phyloP scores from a whole-genome alignment of 2,329 filamentous ascomycete genomes.

The Metarhizium robertsii region DNA sequence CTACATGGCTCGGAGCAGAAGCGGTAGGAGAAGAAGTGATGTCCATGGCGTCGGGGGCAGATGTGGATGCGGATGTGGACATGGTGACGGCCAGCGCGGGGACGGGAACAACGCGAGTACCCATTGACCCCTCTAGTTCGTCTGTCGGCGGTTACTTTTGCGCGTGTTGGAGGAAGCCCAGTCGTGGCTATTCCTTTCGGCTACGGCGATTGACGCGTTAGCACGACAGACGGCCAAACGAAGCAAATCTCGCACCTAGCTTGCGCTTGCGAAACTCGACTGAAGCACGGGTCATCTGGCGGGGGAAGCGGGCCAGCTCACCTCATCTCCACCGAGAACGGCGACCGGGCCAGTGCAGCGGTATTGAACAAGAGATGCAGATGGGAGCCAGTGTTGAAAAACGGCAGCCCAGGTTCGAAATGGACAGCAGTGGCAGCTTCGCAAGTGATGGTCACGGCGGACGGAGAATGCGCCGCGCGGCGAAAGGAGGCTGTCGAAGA shows the following conservation, averaged over 20 bases:
- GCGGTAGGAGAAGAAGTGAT: constrained; percentile 43
- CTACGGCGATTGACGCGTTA: not conserved
- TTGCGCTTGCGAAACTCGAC: not conserved
- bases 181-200: not conserved
- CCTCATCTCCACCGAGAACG: constrained; percentile 6
- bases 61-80: constrained; percentile 47
- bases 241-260: constrained; percentile 1
- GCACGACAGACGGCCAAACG: not conserved
- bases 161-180: not conserved
- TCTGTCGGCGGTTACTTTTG: not conserved
- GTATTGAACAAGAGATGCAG: not conserved
- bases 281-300: constrained; percentile 1
- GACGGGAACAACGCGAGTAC: constrained; percentile 47
- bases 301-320: constrained; percentile 4
- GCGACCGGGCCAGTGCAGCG: not conserved
- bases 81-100: constrained; percentile 48
- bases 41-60: constrained; percentile 54
- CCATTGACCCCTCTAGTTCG: constrained; percentile 11
- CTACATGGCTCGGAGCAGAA: constrained; percentile 33
- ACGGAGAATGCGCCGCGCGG: not conserved
- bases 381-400: not conserved
- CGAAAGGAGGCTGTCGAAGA: not conserved
- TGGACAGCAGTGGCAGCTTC: not conserved
- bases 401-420: not conserved
- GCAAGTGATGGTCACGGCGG: not conserved